Base-by-base conservation (phyloP, 1,139 yeast species). In the Komagataea norvegica region DNA sequence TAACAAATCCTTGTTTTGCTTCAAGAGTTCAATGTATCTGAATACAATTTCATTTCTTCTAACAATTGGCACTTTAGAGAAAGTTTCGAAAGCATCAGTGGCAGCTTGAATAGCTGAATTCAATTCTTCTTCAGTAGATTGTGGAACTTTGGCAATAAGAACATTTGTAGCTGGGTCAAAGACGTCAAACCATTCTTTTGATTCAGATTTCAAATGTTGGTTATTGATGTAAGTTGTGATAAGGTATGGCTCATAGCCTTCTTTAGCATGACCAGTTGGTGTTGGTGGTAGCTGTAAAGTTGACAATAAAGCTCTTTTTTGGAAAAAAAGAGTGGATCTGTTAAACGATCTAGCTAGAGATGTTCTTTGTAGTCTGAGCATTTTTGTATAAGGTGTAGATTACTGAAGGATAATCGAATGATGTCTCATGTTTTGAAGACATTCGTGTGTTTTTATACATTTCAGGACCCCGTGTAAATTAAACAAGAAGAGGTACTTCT, bases 11-110 rank as follows among this genome's bases (percentile, higher is more conserved):
- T 79, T 74, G 63, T 82, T 78, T 41, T 67, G 72, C 43, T 81
- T 72, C 53, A 83, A 74, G 44, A 83, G 69, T 55, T 74, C 75
- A 17, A 79, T 88, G 57, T 78, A 78, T 55, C 74, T 78, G 68
- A 83, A 83, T 13, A 84, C 83, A 50, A 81, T 74, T 46, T 84
- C 88, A 62, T 81, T 89, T 56, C 93, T 73, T 53, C 74, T 74
- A 54, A 83, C 72, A 30, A 81, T 63, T 29, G 85, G 71, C 43
- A 75, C 68, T 45, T 72, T 66, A 47, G 70, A 71, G 81, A 83
- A 83, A 13, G 61, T 52, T 31, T 71, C 65, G 64, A 79, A 82
- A 8, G 87, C 85, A 19, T 61, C 62, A 40, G 72, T 70, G 7
- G 88, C 88, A 29, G 82, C 65, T 30, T 71, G 77, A 37, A 83